Evolutionary conservation across 2,329 filamentous ascomycete species (phyloP).

Genomic region (Trichophyton rubrum): DNA sequence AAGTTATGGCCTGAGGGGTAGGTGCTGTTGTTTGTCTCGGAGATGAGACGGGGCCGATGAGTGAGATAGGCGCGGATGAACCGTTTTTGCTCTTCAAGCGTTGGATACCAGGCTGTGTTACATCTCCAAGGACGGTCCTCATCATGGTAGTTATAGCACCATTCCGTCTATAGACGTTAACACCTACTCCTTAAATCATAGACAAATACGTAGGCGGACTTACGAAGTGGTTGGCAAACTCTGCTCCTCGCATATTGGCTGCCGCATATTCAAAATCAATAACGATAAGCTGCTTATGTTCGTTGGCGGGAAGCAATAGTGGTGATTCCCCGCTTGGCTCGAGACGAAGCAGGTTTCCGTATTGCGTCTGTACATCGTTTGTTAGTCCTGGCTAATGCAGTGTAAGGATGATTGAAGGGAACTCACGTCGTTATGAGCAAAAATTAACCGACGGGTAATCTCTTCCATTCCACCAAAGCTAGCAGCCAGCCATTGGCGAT

Average conservation of each 20-base stretch:
- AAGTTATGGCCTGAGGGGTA: constrained; percentile 36
- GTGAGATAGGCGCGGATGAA: constrained; percentile 80
- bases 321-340: constrained; percentile 63
- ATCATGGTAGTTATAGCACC: constrained; percentile 96
- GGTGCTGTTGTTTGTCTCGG: constrained; percentile 7
- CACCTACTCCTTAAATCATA: background rate
- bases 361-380: constrained; percentile 60
- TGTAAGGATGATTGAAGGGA: background rate
- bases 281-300: constrained; percentile 90
- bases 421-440: constrained; percentile 93
- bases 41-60: constrained; percentile 51
- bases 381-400: constrained; percentile 10
- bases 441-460: constrained; percentile 66
- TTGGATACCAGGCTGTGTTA: constrained; percentile 61
- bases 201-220: constrained; percentile 16
- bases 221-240: constrained; percentile 96
- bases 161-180: constrained; percentile 51
- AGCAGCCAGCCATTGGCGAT: constrained; percentile 59
- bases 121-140: constrained; percentile 52
- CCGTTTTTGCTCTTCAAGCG: constrained; percentile 62
- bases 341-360: constrained; percentile 85
- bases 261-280: constrained; percentile 98
- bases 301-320: constrained; percentile 74
- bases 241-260: constrained; percentile 71
- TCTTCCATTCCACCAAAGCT: constrained; percentile 55